phyloP scores from a whole-genome alignment of 2,329 filamentous ascomycete genomes.

The Mycocentrospora acerina region DNA sequence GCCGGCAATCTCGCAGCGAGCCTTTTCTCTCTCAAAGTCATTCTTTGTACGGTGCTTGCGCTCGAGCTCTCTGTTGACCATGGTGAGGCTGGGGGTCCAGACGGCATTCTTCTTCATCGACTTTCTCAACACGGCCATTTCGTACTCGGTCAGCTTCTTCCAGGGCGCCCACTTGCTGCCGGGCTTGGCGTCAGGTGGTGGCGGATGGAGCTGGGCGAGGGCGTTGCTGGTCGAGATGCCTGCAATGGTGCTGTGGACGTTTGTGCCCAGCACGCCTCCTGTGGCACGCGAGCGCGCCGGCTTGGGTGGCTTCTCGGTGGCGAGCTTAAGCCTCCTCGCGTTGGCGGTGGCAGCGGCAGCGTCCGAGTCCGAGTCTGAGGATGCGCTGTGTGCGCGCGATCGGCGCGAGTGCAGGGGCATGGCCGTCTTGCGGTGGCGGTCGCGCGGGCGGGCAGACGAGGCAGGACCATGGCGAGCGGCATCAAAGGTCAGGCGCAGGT shows the following conservation, averaged over 20 bases:
- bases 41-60: constrained; percentile 60
- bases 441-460: no score
- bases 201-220: constrained; percentile 59
- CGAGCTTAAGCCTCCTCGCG: constrained; percentile 30
- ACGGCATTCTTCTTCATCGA: constrained; percentile 90
- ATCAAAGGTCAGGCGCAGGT: constrained; percentile 34
- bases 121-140: constrained; percentile 73
- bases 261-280: constrained; percentile 53
- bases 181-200: constrained; percentile 59
- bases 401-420: constrained; percentile 16
- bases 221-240: constrained; percentile 64
- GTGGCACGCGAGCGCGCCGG: constrained; percentile 42
- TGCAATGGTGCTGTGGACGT: constrained; percentile 56
- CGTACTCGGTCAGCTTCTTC: constrained; percentile 66
- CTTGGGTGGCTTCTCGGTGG: constrained; percentile 45
- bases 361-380: constrained; percentile 15
- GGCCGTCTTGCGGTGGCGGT: constrained; percentile 23
- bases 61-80: constrained; percentile 79
- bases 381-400: constrained; percentile 12
- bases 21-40: constrained; percentile 58
- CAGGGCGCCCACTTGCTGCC: constrained; percentile 64
- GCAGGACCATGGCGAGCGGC: constrained; percentile 21
- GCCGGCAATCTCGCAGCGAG: constrained; percentile 61
- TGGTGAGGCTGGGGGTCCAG: constrained; percentile 81
- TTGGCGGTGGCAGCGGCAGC: constrained; percentile 25